These are phyloP conservation scores for Fusarium newnesense DNA, from an alignment of 2,329 filamentous ascomycete species.

Conservation along the genomic window DNA sequence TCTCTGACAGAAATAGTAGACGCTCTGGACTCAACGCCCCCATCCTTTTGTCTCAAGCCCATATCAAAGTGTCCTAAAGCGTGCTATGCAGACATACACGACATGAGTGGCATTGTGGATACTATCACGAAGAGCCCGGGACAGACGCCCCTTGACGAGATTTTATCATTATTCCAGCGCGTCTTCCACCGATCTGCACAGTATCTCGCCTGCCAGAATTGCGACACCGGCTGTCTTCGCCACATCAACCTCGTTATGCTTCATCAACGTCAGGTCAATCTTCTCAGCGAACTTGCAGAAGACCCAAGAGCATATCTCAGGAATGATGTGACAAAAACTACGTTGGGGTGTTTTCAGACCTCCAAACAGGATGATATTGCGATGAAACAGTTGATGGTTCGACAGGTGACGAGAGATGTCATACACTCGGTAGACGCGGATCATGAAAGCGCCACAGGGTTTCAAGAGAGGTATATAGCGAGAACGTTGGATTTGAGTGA, in stretches of 20 bases:
- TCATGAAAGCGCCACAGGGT: background rate
- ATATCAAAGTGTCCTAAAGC: background rate
- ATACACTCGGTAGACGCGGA: background rate
- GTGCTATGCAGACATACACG: slow-evolving; percentile 5
- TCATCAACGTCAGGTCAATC: slow-evolving; percentile 2
- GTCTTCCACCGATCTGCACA: background rate
- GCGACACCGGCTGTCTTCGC: slow-evolving; percentile 7
- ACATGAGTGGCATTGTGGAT: background rate
- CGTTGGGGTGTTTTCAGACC: background rate
- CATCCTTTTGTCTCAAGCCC: background rate
- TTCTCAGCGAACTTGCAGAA: slow-evolving; percentile 6
- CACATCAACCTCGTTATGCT: slow-evolving; percentile 16
- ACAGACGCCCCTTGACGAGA: background rate
- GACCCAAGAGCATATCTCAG: background rate
- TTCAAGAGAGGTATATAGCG: background rate
- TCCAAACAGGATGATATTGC: background rate
- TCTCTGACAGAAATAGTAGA: slow-evolving; percentile 6
- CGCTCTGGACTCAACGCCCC: background rate
- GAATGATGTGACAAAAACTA: background rate
- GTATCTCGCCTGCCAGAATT: slow-evolving; percentile 1
- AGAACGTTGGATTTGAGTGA: slow-evolving; percentile 2
- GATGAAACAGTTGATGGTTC: slow-evolving; percentile 9
- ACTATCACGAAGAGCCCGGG: background rate
- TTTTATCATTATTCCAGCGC: background rate
- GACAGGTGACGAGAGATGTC: background rate